Evolutionary conservation across 2,329 filamentous ascomycete species (phyloP), one percentile per base, ranked within the genome.

Genomic region (Sarocladiaceae sp.): DNA sequence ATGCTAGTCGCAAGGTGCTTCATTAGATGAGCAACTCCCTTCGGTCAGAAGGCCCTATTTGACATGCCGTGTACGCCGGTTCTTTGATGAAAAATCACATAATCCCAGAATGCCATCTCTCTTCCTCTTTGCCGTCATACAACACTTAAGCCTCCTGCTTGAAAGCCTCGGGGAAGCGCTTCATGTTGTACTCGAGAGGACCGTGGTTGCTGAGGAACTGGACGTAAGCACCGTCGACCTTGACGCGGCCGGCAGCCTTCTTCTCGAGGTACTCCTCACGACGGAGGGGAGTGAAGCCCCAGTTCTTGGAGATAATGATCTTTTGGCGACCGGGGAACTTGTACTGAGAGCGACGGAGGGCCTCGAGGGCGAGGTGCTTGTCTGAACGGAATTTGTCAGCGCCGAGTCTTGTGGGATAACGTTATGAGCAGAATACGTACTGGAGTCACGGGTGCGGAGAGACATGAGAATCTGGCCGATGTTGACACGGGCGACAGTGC

Each of bases 281-380:
- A 70, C 90, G 88, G 68, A 99, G 90, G 72, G 92, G 92, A 59
- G 94, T 99, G 89, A 99, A 99, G 66, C 94, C 94, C 94, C 94
- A 99, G 87, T 99, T 99, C 91, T 97, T 99, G 83, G 89, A 95
- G 80, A 97, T 87, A 71, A 99, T 97, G 82, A 99, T 97, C 91
- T 99, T 99, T 86, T 99, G 94, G 80, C 94, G 93, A 77, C 94
- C 94, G 64, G 94, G 94, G 90, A 99, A 99, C 88, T 97, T 99
- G 90, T 97, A 97, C 87, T 97, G 94, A 63, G 91, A 95, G 76
- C 94, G 91, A 74, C 95, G 93, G 75, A 99, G 90, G 72, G 94
- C 94, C 87, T 99, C 94, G 70, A 99, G 91, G 74, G 94, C 94
- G 69, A 87, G 84, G 65, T 87, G 87, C 68, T 91, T 90, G 87